Conservation (phyloP, 1,139 yeast species). For the Hyphopichia fennica region DNA sequence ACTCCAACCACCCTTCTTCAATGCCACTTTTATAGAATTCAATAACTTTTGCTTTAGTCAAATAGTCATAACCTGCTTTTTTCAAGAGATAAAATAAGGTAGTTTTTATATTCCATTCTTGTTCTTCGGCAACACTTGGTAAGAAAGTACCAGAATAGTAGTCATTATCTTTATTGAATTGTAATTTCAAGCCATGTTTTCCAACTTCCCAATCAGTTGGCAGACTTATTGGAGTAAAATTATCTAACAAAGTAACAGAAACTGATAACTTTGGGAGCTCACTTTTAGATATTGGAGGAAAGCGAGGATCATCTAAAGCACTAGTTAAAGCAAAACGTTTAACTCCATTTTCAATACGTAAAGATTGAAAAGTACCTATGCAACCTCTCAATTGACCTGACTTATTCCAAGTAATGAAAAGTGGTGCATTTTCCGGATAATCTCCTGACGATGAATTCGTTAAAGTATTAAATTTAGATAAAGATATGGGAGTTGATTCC, state of each 20-base stretch:
- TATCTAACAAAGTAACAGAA: constrained; percentile 63
- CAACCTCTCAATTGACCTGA: constrained; percentile 73
- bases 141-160: constrained; percentile 73
- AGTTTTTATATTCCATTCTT: constrained; percentile 73
- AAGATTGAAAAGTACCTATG: constrained; percentile 75
- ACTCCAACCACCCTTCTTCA: constrained; percentile 33
- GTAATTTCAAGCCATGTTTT: constrained; percentile 71
- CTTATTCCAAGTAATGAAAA: constrained; percentile 87
- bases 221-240: constrained; percentile 53
- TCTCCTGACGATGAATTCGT: constrained; percentile 18
- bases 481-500: constrained; percentile 13
- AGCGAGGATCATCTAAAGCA: constrained; percentile 74
- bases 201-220: constrained; percentile 81
- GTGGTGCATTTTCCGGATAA: constrained; percentile 51
- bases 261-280: constrained; percentile 54
- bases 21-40: constrained; percentile 32
- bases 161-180: constrained; percentile 36
- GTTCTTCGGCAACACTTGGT: constrained; percentile 91
- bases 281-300: constrained; percentile 54
- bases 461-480: constrained; percentile 16
- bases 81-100: constrained; percentile 69
- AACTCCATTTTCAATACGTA: constrained; percentile 56
- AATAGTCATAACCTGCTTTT: constrained; percentile 56
- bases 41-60: constrained; percentile 15
- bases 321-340: constrained; percentile 63